These are phyloP conservation scores for Alternaria incomplexa DNA, from an alignment of 2,329 filamentous ascomycete species.

Conservation along the genomic window DNA sequence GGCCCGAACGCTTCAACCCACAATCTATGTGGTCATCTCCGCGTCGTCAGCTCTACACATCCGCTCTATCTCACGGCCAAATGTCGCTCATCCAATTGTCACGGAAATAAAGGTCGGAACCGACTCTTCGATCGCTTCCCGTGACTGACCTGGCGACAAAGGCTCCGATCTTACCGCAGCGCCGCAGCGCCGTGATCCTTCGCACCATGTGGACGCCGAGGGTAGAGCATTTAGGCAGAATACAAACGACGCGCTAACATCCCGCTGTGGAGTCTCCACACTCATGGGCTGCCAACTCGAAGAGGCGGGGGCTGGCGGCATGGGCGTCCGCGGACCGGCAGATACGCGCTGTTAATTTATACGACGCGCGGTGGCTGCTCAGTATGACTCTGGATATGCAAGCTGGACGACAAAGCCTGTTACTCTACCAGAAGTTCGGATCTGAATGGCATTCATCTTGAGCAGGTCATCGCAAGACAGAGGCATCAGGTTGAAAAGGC, in stretches of 20 bases:
- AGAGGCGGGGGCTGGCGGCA: neutral
- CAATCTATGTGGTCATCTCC: neutral
- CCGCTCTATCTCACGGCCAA: neutral
- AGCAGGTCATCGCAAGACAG: neutral
- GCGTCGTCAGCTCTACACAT: neutral
- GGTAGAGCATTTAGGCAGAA: constrained; percentile 4
- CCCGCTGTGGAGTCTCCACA: constrained; percentile 9
- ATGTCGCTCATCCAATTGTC: neutral
- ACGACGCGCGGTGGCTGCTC: neutral
- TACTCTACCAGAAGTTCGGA: neutral
- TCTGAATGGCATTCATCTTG: neutral
- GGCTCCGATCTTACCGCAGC: neutral
- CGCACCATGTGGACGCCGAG: neutral
- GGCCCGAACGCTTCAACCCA: neutral
- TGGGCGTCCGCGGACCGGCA: neutral
- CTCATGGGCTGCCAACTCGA: neutral
- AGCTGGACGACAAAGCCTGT: neutral
- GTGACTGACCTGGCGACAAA: neutral
- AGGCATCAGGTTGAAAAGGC: neutral
- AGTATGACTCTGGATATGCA: neutral
- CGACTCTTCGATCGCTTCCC: too few relatives aligned
- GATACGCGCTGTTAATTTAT: neutral
- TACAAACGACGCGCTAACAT: neutral
- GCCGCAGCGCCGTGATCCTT: neutral
- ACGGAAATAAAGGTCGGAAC: neutral